Evolutionary conservation across 2,329 filamentous ascomycete genomes (phyloP).

Genomic region (Trichophyton verrucosum): DNA sequence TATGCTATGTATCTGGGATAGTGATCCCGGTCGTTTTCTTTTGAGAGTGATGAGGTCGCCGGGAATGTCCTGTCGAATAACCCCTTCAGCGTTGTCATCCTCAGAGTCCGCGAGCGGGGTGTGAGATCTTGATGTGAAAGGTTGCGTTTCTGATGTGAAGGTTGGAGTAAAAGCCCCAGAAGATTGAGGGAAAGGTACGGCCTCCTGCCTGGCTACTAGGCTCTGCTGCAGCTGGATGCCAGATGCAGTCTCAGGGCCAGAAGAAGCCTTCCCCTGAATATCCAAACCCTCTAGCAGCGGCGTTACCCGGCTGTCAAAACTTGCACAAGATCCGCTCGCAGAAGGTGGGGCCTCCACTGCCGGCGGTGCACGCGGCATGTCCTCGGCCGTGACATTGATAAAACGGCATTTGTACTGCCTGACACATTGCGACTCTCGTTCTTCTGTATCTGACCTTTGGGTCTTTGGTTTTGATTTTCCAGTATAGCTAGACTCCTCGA

Average conservation of each 20-base stretch:
- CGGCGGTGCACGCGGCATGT: neutral
- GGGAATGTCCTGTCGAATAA: constrained; percentile 28
- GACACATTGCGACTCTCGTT: neutral
- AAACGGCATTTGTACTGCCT: neutral
- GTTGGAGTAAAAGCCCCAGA: neutral
- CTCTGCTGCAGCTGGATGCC: too few species aligned
- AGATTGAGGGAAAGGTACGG: neutral
- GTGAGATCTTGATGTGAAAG: neutral
- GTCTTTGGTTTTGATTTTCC: constrained; percentile 28
- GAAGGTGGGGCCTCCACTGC: neutral
- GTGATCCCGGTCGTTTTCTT: neutral
- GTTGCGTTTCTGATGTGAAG: neutral
- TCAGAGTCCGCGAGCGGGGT: neutral
- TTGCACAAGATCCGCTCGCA: neutral
- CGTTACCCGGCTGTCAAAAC: neutral
- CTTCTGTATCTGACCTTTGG: constrained; percentile 32
- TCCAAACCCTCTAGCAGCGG: neutral
- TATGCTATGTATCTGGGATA: neutral
- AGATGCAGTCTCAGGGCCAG: neutral
- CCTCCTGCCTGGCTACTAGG: too few species aligned
- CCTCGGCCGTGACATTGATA: neutral
- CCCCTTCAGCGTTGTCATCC: constrained; percentile 41
- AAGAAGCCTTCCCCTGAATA: neutral
- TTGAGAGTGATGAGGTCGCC: neutral
- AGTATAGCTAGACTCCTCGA: constrained; percentile 49